Conservation (phyloP, 75 land plant species). For the Cupressus sempervirens region DNA sequence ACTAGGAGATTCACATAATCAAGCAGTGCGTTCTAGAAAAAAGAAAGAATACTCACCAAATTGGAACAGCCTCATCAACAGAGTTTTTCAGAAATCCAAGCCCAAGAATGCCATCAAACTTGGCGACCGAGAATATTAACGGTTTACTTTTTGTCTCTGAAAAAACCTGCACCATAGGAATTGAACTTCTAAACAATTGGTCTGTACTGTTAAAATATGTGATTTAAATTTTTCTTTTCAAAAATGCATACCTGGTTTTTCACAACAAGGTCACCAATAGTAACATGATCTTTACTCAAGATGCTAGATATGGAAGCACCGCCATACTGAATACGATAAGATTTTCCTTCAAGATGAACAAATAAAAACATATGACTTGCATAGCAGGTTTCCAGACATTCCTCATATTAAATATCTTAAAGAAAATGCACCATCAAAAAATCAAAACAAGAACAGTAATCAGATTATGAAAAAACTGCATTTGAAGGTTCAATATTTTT, state of each 20-base stretch:
- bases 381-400: neutral
- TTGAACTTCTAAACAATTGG: neutral
- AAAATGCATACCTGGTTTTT: conserved; percentile 44
- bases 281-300: conserved; percentile 66
- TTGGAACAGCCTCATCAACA: conserved; percentile 63
- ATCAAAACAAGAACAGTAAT: neutral
- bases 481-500: neutral
- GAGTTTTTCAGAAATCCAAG: conserved; percentile 90
- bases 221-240: neutral
- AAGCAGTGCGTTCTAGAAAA: neutral
- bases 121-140: conserved; percentile 64
- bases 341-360: conserved; percentile 45
- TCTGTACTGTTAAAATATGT: neutral
- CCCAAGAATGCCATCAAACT: conserved; percentile 93
- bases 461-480: neutral
- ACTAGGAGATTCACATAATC: neutral
- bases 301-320: conserved; percentile 69
- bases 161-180: conserved; percentile 47
- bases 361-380: neutral
- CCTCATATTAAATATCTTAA: neutral
- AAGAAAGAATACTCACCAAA: conserved; percentile 49
- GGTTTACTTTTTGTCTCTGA: conserved; percentile 80
- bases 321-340: conserved; percentile 64
- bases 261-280: conserved; percentile 66
- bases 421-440: neutral